Percentiles rank a stretch among this genome's conserved stretches.
Evolutionary conservation across 768 basidiomycete genomes (phyloP).

Genomic region (Trametes gibbosa): DNA sequence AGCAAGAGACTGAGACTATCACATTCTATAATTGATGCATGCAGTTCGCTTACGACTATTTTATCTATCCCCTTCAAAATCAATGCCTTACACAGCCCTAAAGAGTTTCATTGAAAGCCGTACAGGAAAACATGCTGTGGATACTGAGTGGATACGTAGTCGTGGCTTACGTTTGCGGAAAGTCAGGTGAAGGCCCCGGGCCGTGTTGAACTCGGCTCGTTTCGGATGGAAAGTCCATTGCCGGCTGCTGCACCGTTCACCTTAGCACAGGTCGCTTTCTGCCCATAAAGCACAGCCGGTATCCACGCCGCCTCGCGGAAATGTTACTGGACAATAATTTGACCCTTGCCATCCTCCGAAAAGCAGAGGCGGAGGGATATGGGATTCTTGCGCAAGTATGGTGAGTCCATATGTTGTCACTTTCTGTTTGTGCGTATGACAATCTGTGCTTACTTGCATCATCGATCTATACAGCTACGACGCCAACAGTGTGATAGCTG

Average conservation of each 20-base stretch:
- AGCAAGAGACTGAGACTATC: too few species aligned
- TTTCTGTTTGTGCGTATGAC: background rate
- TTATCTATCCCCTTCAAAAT: too few species aligned
- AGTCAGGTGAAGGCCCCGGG: too few species aligned
- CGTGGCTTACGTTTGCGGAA: background rate
- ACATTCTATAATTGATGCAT: too few species aligned
- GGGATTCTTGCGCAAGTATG: slow-evolving; percentile 45
- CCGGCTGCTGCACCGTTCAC: background rate
- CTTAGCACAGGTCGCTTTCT: background rate
- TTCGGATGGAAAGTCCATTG: too few species aligned
- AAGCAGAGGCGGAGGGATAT: slow-evolving; percentile 42
- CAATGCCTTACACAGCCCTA: too few species aligned
- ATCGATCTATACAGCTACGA: slow-evolving; percentile 36
- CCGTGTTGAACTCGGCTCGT: too few species aligned
- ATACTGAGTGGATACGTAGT: background rate
- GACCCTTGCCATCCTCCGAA: slow-evolving; percentile 39
- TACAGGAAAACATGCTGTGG: too few species aligned
- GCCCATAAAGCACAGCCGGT: background rate
- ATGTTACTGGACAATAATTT: slow-evolving; percentile 30
- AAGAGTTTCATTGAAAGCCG: too few species aligned
- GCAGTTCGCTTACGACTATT: too few species aligned
- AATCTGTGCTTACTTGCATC: background rate
- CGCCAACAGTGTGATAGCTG: slow-evolving; percentile 41
- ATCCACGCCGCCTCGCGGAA: background rate
- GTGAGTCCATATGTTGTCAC: slow-evolving; percentile 22